Evolutionary conservation across 345 rosid genomes (phyloP), one percentile per base, ranked within the genome.

Genomic region (Melaleuca quinquenervia): DNA sequence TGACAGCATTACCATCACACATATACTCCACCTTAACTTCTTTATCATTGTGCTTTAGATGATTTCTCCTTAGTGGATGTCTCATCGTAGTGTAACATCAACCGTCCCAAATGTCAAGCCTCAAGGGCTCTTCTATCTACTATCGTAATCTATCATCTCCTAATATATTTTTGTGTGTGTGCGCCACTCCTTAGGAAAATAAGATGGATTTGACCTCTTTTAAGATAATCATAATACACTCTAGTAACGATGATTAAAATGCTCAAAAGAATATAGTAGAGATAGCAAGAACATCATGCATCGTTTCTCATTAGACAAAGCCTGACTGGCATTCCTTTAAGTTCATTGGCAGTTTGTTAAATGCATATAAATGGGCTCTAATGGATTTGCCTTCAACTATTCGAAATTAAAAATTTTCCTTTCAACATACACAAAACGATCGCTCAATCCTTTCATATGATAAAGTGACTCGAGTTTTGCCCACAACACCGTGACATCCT

Each of bases 241-340:
- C 24, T 32, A 32, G 44, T 16, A 32, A 32, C 2, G 8, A 11
- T 32, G 75, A 62, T 18, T 14, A 62, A 62, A 62, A 14, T 27
- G 76, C 22, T 64, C 24, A 64, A 64, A 64, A 32, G 11, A 64
- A 64, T 16, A 11, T 64, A 2, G 11, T 32, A 64, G 20, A 64
- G 12, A 32, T 0, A 6, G 24, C 12, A 16, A 64, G 6, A 32
- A 16, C 22, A 32, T 64, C 45, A 32, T 64, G 45, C 45, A 8
- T 64, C 7, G 22, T 16, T 64, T 32, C 45, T 64, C 22, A 64
- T 64, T 0, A 2, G 36, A 6, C 24, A 36, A 32, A 64, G 12
- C 75, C 36, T 7, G 44, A 12, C 1, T 1, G 0, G 32, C 1
- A 0, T 70, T 70, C 24, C 24, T 70, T 70, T 0, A 18, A 70